Percentiles rank a stretch among this genome's conserved stretches.
These are phyloP conservation scores for Penicillium lividum DNA, from an alignment of 495 filamentous ascomycete species.

Conservation along the genomic window DNA sequence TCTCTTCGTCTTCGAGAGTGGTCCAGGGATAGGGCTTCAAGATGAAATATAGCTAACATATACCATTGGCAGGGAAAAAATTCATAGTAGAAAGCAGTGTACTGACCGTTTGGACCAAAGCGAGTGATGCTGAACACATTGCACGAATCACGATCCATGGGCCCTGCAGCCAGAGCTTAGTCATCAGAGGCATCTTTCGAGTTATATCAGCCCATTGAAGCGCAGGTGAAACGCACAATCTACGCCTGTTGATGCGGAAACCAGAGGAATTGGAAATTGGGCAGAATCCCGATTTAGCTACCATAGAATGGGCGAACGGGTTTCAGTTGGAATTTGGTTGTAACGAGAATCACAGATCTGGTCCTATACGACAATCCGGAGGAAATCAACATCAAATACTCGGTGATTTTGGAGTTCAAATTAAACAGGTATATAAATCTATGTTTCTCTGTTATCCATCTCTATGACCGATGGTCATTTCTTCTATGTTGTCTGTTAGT, in stretches of 20 bases:
- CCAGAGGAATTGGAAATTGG: conserved; percentile 2
- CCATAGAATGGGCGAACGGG: not conserved
- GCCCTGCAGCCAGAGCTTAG: conserved; percentile 5
- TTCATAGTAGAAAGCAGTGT: not conserved
- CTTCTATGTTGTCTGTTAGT: too few species aligned
- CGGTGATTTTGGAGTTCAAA: too few species aligned
- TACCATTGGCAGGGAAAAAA: not conserved
- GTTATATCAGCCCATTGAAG: not conserved
- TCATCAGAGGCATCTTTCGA: not conserved
- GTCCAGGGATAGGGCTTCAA: too few species aligned
- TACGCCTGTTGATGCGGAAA: not conserved
- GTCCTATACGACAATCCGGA: not conserved
- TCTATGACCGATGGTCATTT: too few species aligned
- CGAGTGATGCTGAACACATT: conserved; percentile 11
- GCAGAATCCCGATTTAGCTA: conserved; percentile 4
- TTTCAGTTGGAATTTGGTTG: not conserved
- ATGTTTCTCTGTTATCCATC: too few species aligned
- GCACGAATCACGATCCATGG: conserved; percentile 4
- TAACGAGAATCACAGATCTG: not conserved
- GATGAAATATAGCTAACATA: not conserved
- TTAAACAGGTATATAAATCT: too few species aligned
- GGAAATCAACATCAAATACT: too few species aligned
- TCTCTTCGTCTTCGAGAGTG: too few species aligned
- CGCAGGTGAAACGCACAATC: not conserved
- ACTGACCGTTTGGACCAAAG: conserved; percentile 8